Evolutionary conservation across 2,329 filamentous ascomycete species (phyloP).

Genomic region (Trichoderma atrobrunneum): DNA sequence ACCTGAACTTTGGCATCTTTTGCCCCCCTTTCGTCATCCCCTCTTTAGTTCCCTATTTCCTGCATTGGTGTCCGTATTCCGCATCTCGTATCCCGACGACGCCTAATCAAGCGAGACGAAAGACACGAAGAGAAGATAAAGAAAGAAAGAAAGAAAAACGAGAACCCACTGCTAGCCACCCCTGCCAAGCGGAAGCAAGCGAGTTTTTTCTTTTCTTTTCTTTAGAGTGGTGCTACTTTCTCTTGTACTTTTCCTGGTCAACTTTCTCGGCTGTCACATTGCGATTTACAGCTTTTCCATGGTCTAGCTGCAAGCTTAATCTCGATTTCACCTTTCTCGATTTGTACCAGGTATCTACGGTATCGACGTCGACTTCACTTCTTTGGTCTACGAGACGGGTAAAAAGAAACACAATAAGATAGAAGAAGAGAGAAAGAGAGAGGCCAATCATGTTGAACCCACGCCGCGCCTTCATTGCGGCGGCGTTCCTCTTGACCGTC

Average conservation of each 20-base stretch:
- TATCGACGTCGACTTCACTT: neutral
- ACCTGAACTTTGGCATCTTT: neutral
- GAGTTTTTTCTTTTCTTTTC: neutral
- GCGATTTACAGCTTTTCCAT: neutral
- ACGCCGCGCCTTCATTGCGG: constrained; percentile 69
- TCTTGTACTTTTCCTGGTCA: neutral
- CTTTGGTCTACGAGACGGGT: neutral
- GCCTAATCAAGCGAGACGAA: neutral
- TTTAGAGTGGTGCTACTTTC: neutral
- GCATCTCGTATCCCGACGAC: neutral
- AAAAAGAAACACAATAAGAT: neutral
- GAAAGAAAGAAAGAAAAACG: neutral
- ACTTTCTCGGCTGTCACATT: neutral
- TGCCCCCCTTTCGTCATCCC: constrained; percentile 2
- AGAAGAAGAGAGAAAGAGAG: neutral
- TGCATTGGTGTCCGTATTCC: constrained; percentile 1
- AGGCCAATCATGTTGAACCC: constrained; percentile 67
- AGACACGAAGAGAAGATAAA: neutral
- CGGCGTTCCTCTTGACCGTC: constrained; percentile 64
- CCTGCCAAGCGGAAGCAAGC: constrained; percentile 9
- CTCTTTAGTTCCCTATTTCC: constrained; percentile 9
- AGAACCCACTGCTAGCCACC: neutral
- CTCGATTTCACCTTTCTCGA: neutral
- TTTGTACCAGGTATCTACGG: neutral
- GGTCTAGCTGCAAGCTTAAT: neutral